These are phyloP conservation scores for Fusarium veterinarium DNA, from an alignment of 2,329 filamentous ascomycete species.

Conservation along the genomic window DNA sequence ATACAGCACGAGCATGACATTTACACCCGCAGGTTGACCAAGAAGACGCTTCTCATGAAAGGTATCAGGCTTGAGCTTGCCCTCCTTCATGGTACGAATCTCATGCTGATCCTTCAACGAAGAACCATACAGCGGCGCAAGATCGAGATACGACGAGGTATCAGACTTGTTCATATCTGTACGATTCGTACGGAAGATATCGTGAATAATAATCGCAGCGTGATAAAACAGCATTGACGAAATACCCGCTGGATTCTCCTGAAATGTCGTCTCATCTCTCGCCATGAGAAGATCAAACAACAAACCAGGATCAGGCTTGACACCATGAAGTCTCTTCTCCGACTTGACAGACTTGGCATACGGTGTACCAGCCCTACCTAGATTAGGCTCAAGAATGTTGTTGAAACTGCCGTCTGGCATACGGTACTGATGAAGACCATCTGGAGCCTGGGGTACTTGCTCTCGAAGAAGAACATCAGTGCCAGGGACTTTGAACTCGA, in stretches of 20 bases:
- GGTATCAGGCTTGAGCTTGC: slow-evolving; percentile 77
- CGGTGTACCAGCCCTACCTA: slow-evolving; percentile 73
- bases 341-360: slow-evolving; percentile 76
- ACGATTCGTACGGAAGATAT: slow-evolving; percentile 59
- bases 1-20: slow-evolving; percentile 75
- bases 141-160: slow-evolving; percentile 80
- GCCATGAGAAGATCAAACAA: slow-evolving; percentile 77
- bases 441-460: slow-evolving; percentile 50
- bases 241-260: slow-evolving; percentile 76
- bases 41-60: slow-evolving; percentile 74
- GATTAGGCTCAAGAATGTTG: slow-evolving; percentile 70
- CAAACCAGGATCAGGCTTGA: slow-evolving; percentile 72
- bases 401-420: slow-evolving; percentile 58
- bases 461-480: slow-evolving; percentile 52
- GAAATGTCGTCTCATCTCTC: slow-evolving; percentile 61
- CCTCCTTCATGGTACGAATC: slow-evolving; percentile 72
- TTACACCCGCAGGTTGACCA: slow-evolving; percentile 76
- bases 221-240: slow-evolving; percentile 81
- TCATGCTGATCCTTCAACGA: slow-evolving; percentile 70
- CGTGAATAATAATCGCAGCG: slow-evolving; percentile 68
- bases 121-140: slow-evolving; percentile 78
- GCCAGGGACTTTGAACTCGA: slow-evolving; percentile 55
- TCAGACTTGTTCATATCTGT: slow-evolving; percentile 71
- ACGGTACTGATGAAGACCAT: slow-evolving; percentile 51
- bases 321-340: slow-evolving; percentile 65